Conservation (phyloP, 306 rosid species). For the Calophaca sinica region DNA sequence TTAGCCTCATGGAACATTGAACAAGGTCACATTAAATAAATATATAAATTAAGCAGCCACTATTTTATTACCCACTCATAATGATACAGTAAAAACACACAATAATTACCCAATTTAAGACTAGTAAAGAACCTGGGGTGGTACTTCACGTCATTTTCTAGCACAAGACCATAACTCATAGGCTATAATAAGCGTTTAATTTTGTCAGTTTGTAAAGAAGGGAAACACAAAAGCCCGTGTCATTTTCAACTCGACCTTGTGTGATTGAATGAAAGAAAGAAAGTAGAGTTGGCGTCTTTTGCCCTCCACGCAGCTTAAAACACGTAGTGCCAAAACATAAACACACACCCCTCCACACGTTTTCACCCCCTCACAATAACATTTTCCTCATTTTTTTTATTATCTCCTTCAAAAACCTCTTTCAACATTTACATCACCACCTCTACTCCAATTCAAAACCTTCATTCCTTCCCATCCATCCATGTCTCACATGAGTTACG, state of each 20-base stretch:
- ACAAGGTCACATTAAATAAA: too few species aligned
- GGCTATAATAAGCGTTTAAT: background rate
- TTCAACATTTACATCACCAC: constrained; percentile 48
- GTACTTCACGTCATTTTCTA: constrained; percentile 43
- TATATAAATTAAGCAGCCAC: background rate
- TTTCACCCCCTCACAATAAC: constrained; percentile 34
- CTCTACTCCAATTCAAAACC: constrained; percentile 34
- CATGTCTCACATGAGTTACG: constrained; percentile 36
- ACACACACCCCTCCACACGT: constrained; percentile 61
- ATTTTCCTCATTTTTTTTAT: background rate
- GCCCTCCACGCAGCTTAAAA: constrained; percentile 91
- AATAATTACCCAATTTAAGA: constrained; percentile 10
- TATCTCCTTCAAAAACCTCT: constrained; percentile 44
- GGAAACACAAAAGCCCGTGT: constrained; percentile 50
- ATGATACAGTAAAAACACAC: constrained; percentile 15
- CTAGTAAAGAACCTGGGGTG: constrained; percentile 12
- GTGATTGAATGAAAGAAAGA: constrained; percentile 45
- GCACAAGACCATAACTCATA: background rate
- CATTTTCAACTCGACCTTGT: constrained; percentile 60
- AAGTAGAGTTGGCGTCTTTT: constrained; percentile 82
- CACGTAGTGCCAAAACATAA: constrained; percentile 74
- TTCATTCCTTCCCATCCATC: constrained; percentile 30
- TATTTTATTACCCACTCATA: constrained; percentile 29
- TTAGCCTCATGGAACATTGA: background rate
- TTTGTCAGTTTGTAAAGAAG: constrained; percentile 49